These are phyloP conservation scores for Arabidopsis suecica DNA, from an alignment of 345 rosid genomes.

Conservation along the genomic window DNA sequence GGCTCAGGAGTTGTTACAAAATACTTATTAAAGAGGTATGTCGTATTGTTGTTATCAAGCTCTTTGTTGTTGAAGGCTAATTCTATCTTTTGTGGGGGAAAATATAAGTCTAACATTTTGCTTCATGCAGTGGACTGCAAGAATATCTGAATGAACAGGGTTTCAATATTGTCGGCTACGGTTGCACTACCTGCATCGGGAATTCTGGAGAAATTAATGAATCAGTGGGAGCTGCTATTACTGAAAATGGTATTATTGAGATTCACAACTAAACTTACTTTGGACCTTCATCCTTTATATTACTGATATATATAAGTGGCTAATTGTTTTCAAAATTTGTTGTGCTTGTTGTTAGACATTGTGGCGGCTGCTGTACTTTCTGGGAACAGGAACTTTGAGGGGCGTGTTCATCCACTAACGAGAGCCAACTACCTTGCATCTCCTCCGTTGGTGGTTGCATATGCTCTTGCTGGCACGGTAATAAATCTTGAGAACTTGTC, in stretches of 20 bases:
- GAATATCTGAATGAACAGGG: conserved; percentile 88
- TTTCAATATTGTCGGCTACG: conserved; percentile 93
- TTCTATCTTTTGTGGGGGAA: neutral
- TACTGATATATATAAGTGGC: neutral
- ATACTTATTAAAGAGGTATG: conserved; percentile 80
- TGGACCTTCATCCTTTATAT: neutral
- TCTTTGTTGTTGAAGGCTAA: neutral
- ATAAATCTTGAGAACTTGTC: neutral
- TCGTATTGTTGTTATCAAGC: neutral
- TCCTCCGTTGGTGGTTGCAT: conserved; percentile 97
- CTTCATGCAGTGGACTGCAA: conserved; percentile 78
- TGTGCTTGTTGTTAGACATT: conserved; percentile 61
- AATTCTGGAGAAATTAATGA: conserved; percentile 97
- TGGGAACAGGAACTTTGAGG: conserved; percentile 97
- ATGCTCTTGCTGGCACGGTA: conserved; percentile 99
- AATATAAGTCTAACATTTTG: neutral
- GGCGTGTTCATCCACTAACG: conserved; percentile 96
- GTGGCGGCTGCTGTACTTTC: conserved; percentile 95
- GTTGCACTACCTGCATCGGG: conserved; percentile 99
- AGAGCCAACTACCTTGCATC: conserved; percentile 99
- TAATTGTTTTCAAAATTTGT: neutral
- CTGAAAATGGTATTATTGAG: conserved; percentile 76
- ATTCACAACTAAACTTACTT: neutral
- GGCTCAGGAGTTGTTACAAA: conserved; percentile 99
- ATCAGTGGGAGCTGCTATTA: conserved; percentile 88